Base-by-base conservation (phyloP, 805 yeast species). In the Allodekkera sacchari region DNA sequence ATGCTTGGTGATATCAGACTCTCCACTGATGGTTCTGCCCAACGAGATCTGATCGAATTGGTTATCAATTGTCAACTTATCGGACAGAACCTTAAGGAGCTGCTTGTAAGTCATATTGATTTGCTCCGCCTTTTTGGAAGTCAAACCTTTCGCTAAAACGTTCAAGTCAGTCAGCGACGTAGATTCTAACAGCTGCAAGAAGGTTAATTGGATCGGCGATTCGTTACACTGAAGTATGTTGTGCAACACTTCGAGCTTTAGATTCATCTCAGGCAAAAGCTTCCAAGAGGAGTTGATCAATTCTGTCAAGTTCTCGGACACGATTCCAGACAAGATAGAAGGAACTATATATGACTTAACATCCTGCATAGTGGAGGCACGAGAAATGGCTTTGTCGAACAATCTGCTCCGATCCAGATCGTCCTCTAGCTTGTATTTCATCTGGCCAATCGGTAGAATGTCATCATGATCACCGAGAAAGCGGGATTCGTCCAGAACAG, bases 161-260 rank as follows among this genome's bases (percentile, higher is more conserved):
- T 42, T 38, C 24, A 69, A 33, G 22, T 64, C 57, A 1, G 68
- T 38, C 2, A 27, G 12, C 21, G 52, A 36, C 7, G 63, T 53
- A 11, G 68, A 57, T 16, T 53, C 44, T 10, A 53, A 59, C 7
- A 71, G 35, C 27, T 62, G 55, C 30, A 58, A 47, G 10, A 67
- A 43, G 0, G 70, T 52, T 2, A 68, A 38, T 18, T 59, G 62
- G 18, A 55, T 48, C 7, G 74, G 67, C 1, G 71, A 66, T 17
- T 58, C 61, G 16, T 48, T 42, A 31, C 49, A 45, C 35, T 59
- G 64, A 24, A 59, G 35, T 16, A 48, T 41, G 28, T 55, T 56
- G 37, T 58, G 63, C 13, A 56, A 36, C 11, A 52, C 43, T 39
- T 58, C 64, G n/a, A 59, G 40, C 32, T 54, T 54, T 24, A 56